A percentile compares a stretch with the other conserved stretches of the same genome.
Conservation (phyloP, 129 eudicot genomes). For the Arctium lappa region DNA sequence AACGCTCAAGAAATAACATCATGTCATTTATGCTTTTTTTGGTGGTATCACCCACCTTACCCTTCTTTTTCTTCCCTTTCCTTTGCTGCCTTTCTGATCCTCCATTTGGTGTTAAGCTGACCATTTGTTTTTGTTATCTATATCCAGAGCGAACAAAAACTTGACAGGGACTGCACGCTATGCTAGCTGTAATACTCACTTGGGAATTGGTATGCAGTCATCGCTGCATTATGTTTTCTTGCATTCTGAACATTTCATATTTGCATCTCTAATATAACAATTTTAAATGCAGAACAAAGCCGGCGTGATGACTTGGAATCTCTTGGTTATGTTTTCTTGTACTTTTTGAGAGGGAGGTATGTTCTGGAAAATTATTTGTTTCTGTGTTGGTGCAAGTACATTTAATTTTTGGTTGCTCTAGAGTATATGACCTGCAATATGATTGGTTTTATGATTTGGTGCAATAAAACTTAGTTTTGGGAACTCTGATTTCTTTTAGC, state of each 20-base stretch:
- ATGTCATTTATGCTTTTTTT: neutral
- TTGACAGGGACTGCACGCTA: constrained; percentile 99
- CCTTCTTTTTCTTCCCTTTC: neutral
- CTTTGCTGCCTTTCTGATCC: neutral
- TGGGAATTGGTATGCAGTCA: constrained; percentile 67
- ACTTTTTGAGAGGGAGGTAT: constrained; percentile 88
- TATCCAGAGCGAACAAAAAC: constrained; percentile 83
- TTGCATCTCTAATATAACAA: constrained; percentile 12
- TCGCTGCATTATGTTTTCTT: neutral
- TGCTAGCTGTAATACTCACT: constrained; percentile 98
- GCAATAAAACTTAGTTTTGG: neutral
- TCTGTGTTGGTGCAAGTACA: neutral
- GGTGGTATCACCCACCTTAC: neutral
- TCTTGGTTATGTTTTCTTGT: constrained; percentile 89
- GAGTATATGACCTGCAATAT: neutral
- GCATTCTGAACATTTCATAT: constrained; percentile 4
- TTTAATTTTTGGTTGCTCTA: neutral
- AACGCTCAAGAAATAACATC: neutral
- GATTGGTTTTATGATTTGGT: neutral
- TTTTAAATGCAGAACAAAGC: constrained; percentile 72
- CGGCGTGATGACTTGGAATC: constrained; percentile 97
- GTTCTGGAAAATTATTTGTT: neutral
- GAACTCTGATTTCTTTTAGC: neutral
- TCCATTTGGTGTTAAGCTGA: neutral
- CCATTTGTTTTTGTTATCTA: constrained; percentile 7